Evolutionary conservation across 176 grass and related monocot species (phyloP).

Genomic region (sorghum (Sorghum bicolor)): Sorghum_bicolor_NCBIv3 NC_012870.2:68899501-68900000

Average conservation of each 20-base stretch:
- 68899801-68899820: slow-evolving; percentile 79
- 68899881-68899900: slow-evolving; percentile 59
- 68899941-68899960: slow-evolving; percentile 42
- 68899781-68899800: slow-evolving; percentile 67
- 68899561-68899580: slow-evolving; percentile 79
- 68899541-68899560: slow-evolving; percentile 81
- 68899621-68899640: slow-evolving; percentile 74
- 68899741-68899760: slow-evolving; percentile 74
- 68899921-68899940: slow-evolving; percentile 81
- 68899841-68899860: slow-evolving; percentile 68
- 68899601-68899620: slow-evolving; percentile 70
- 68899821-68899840: slow-evolving; percentile 65
- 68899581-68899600: slow-evolving; percentile 63
- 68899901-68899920: slow-evolving; percentile 71
- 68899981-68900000: not conserved
- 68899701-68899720: slow-evolving; percentile 86
- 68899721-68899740: slow-evolving; percentile 79
- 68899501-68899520: slow-evolving; percentile 68
- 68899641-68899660: slow-evolving; percentile 65
- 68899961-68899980: slow-evolving; percentile 1
- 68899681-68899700: slow-evolving; percentile 74
- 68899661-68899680: slow-evolving; percentile 79
- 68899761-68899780: slow-evolving; percentile 62
- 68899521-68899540: slow-evolving; percentile 74
- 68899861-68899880: slow-evolving; percentile 66